A percentile compares a stretch with the other conserved stretches of the same genome.
phyloP scores from a whole-genome alignment of 2,329 filamentous ascomycete species.

The Huntiella decipiens region DNA sequence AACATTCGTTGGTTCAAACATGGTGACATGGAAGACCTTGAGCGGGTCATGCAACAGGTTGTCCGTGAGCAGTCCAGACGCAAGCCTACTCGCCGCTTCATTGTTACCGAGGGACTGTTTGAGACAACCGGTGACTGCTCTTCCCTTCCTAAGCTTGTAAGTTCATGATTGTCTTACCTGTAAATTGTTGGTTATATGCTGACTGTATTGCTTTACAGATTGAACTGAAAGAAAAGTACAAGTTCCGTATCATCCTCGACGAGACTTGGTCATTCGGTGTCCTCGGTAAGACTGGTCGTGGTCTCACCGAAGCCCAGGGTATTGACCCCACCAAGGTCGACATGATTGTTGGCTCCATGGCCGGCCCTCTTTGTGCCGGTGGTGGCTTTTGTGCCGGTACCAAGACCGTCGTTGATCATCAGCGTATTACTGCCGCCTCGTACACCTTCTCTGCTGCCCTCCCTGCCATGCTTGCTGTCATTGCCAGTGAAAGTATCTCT shows the following conservation, averaged over 20 bases:
- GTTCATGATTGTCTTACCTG: conserved; percentile 15
- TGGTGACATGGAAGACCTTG: conserved; percentile 86
- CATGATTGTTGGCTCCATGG: conserved; percentile 89
- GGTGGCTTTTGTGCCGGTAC: conserved; percentile 91
- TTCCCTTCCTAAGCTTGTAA: conserved; percentile 67
- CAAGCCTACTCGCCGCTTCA: conserved; percentile 78
- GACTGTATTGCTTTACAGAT: conserved; percentile 20
- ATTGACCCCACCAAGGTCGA: conserved; percentile 86
- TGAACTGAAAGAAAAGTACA: conserved; percentile 88
- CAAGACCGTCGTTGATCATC: conserved; percentile 84
- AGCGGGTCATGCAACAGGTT: conserved; percentile 66
- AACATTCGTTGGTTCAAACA: conserved; percentile 89
- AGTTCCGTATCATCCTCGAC: conserved; percentile 92
- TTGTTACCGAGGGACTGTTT: conserved; percentile 88
- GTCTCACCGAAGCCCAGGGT: conserved; percentile 89
- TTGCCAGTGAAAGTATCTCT: conserved; percentile 74
- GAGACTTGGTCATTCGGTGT: conserved; percentile 97
- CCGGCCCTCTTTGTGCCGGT: conserved; percentile 75
- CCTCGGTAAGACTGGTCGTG: conserved; percentile 74
- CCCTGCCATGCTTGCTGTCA: conserved; percentile 87
- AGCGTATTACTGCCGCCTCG: conserved; percentile 76
- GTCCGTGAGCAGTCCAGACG: conserved; percentile 73
- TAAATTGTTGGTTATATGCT: conserved; percentile 12
- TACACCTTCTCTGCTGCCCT: conserved; percentile 94
- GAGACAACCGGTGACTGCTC: conserved; percentile 75